Evolutionary conservation across 345 rosid species (phyloP), one percentile per base, ranked within the genome.

Genomic region (Psidium guajava): DNA sequence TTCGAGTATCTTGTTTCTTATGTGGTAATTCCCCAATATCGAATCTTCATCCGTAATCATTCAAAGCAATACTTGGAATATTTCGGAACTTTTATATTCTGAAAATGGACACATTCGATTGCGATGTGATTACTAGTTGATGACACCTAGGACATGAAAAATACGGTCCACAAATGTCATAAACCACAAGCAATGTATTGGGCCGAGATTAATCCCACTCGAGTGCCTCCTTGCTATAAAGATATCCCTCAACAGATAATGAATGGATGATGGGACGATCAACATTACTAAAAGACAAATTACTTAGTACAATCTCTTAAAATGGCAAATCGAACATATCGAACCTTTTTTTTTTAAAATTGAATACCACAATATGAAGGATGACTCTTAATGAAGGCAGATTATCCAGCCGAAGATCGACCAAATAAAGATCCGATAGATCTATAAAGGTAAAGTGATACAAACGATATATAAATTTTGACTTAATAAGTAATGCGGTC

Each of bases 61-160:
- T 69, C 12, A 36, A 69, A 32, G 1, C 3, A 32, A 69, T 4
- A 32, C 24, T 22, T 36, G 8, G 3, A 32, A 16, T 18, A 18
- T 28, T 28, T 15, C 0, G 21, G 11, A 64, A 64, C 42, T 28
- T 64, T 28, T 6, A 28, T 64, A 20, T 28, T 64, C 42, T 28
- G 16, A 32, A 28, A 64, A 16, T 28, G 28, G 75, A 16, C 36
- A 1, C 0, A 0, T 0, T 6, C 8, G 47, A 69, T 18, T 69
- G 5, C 0, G 1, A 32, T 4, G 6, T 0, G 24, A 36, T 69
- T 9, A 8, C 40, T 1, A 0, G 36, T 36, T 69, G 24, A 69
- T 69, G 0, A 69, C 20, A 0, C 11, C 8, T 28, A 2, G 1
- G 15, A 64, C 8, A 7, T 61, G 14, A 15, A 28, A 28, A 16